A percentile compares a stretch with the other conserved stretches of the same genome.
These are phyloP conservation scores for Aethionema arabicum DNA, from an alignment of 345 rosid genomes.

Conservation along the genomic window DNA sequence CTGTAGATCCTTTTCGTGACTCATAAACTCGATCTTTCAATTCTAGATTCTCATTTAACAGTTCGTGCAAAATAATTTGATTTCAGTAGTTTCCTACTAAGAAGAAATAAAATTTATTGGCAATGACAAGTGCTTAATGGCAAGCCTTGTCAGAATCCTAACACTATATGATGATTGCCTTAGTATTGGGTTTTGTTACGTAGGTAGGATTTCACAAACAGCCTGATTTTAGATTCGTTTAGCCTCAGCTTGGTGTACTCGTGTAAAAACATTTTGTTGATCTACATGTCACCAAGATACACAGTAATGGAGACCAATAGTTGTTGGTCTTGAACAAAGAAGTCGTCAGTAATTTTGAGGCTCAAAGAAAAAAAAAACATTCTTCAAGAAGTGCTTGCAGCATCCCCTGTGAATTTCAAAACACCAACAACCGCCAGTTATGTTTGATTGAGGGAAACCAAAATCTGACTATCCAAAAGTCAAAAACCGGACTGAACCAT, in stretches of 20 bases:
- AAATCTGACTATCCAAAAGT: not conserved
- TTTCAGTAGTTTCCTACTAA: not conserved
- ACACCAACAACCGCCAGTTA: constrained; percentile 9
- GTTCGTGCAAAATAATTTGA: constrained; percentile 7
- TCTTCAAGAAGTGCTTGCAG: constrained; percentile 38
- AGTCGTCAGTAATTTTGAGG: constrained; percentile 6
- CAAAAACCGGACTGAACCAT: not conserved
- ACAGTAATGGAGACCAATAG: constrained; percentile 18
- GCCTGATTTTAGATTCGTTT: not conserved
- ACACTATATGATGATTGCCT: not conserved
- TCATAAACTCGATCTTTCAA: not conserved
- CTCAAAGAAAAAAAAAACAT: not conserved
- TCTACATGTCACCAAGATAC: constrained; percentile 16
- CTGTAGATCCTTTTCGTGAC: not conserved
- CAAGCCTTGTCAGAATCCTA: not conserved
- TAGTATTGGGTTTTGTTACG: constrained; percentile 17
- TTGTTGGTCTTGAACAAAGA: constrained; percentile 19
- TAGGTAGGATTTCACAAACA: constrained; percentile 21
- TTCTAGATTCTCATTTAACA: not conserved
- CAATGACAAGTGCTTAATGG: not conserved
- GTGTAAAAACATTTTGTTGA: constrained; percentile 10
- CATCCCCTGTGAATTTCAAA: constrained; percentile 32
- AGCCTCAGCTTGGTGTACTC: constrained; percentile 16
- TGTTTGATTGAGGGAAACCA: not conserved
- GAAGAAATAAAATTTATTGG: constrained; percentile 7